A percentile compares a stretch with the other conserved stretches of the same genome.
phyloP scores from a whole-genome alignment of 768 basidiomycete species.

The Amanita fuliginea region DNA sequence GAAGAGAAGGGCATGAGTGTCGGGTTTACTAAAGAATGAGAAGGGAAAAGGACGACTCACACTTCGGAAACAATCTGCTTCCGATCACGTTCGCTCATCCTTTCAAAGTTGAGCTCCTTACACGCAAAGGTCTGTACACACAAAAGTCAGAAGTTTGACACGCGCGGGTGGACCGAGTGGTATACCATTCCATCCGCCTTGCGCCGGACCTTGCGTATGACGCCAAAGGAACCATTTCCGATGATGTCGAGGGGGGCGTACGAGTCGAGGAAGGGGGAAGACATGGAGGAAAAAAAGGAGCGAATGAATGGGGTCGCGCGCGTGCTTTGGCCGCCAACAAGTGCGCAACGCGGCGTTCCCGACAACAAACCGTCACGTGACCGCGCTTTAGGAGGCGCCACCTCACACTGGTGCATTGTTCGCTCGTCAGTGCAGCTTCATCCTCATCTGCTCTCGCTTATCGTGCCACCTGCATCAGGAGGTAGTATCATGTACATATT shows the following conservation, averaged over 20 bases:
- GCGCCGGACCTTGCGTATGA: conserved; percentile 88
- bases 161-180: not conserved
- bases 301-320: not conserved
- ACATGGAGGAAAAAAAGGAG: not conserved
- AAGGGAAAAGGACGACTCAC: conserved; percentile 38
- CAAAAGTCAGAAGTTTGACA: not conserved
- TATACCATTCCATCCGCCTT: conserved; percentile 70
- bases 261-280: conserved; percentile 46
- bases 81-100: conserved; percentile 91
- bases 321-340: not conserved
- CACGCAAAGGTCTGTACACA: conserved; percentile 62
- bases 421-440: no score
- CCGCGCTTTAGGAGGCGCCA: no score
- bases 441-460: no score
- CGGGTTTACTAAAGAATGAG: not conserved
- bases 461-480: no score
- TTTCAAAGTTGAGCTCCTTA: conserved; percentile 95
- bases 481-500: no score
- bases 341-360: not conserved
- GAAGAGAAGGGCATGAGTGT: not conserved
- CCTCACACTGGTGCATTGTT: no score
- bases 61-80: conserved; percentile 98
- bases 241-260: conserved; percentile 89
- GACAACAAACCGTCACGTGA: no score
- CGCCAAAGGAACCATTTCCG: conserved; percentile 95